Evolutionary conservation across 225 moss, liverwort and hornwort genomes (phyloP).

Genomic region (Bryum argenteum): DNA sequence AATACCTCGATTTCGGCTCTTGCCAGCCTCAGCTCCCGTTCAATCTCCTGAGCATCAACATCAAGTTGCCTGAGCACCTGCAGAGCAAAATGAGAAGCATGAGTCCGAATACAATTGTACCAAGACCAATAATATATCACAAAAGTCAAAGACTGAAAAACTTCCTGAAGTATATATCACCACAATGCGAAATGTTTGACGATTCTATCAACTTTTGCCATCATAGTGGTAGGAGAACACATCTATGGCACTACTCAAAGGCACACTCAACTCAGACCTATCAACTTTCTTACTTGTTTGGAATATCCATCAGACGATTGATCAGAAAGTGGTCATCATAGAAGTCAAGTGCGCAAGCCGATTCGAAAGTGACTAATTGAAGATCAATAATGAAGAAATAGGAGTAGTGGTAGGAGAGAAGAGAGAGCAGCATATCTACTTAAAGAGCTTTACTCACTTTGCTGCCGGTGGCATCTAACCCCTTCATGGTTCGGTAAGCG

Average conservation of each 20-base stretch:
- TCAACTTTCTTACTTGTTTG: neutral
- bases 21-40: constrained; percentile 73
- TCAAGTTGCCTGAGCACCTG: constrained; percentile 89
- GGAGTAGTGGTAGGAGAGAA: neutral
- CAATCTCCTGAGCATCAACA: constrained; percentile 82
- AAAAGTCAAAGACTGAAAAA: neutral
- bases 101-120: constrained; percentile 8
- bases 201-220: constrained; percentile 31
- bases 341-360: constrained; percentile 1
- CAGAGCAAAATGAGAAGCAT: constrained; percentile 16
- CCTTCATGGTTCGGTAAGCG: constrained; percentile 81
- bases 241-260: neutral
- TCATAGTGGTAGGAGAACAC: neutral
- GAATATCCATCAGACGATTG: constrained; percentile 24
- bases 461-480: constrained; percentile 74
- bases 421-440: neutral
- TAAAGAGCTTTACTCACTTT: constrained; percentile 46
- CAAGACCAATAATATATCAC: neutral
- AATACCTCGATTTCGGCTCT: constrained; percentile 82
- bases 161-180: neutral
- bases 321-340: constrained; percentile 23
- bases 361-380: neutral
- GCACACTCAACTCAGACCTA: neutral
- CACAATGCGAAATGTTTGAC: neutral
- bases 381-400: neutral